Evolutionary conservation across 805 yeast species (phyloP).

Genomic region (Candida maltosa): DNA sequence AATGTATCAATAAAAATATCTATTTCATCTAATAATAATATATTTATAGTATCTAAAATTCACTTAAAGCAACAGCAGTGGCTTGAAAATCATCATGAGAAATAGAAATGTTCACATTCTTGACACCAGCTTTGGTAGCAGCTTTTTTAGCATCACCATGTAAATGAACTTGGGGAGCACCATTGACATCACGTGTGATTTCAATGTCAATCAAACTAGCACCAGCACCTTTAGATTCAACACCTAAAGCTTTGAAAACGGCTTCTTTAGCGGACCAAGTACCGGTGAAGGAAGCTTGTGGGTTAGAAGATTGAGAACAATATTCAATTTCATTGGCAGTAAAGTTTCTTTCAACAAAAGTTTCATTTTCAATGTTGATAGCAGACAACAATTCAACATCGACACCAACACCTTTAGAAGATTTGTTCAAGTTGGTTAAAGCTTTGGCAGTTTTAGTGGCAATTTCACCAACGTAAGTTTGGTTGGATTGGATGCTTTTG

Average conservation of each 20-base stretch:
- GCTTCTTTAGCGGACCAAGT: conserved; percentile 99
- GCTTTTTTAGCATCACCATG: conserved; percentile 73
- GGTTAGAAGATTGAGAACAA: conserved; percentile 69
- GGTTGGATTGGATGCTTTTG: conserved; percentile 47
- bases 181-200: conserved; percentile 65
- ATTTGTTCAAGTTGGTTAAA: conserved; percentile 52
- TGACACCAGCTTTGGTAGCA: conserved; percentile 69
- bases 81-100: conserved; percentile 97
- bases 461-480: conserved; percentile 41
- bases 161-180: conserved; percentile 79
- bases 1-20: no score
- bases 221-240: conserved; percentile 88
- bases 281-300: conserved; percentile 91
- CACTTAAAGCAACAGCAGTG: conserved; percentile 90
- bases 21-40: no score
- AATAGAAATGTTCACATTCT: conserved; percentile 77
- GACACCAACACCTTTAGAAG: conserved; percentile 82
- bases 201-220: conserved; percentile 92
- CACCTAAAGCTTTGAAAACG: conserved; percentile 92
- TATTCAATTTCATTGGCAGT: conserved; percentile 76
- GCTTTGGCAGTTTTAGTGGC: conserved; percentile 64
- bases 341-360: conserved; percentile 90
- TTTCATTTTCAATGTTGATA: conserved; percentile 81
- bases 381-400: conserved; percentile 89
- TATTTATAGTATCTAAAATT: conserved; percentile 29